These are phyloP conservation scores for Aspergillus pseudoglaucus DNA, from an alignment of 2,329 filamentous ascomycete genomes.

Conservation along the genomic window DNA sequence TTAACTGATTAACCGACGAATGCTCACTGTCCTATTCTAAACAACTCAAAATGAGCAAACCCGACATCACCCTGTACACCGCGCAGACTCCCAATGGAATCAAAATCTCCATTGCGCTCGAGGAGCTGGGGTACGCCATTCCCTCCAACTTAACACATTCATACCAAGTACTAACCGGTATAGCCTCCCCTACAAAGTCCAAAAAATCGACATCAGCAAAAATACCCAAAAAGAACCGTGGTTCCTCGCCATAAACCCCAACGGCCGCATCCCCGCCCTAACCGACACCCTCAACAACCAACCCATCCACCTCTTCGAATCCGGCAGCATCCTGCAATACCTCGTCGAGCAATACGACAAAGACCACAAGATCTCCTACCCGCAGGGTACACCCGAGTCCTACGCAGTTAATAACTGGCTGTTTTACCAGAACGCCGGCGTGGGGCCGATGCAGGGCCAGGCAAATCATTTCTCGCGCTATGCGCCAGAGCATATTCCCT, in stretches of 20 bases:
- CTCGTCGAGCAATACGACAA: slow-evolving; percentile 74
- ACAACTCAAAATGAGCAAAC: slow-evolving; percentile 22
- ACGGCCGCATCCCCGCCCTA: slow-evolving; percentile 82
- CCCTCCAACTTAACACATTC: not conserved
- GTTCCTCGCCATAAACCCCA: slow-evolving; percentile 90
- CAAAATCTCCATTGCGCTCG: slow-evolving; percentile 79
- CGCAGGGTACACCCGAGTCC: slow-evolving; percentile 63
- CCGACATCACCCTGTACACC: slow-evolving; percentile 76
- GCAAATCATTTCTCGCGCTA: slow-evolving; percentile 80
- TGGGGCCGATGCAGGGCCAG: slow-evolving; percentile 79
- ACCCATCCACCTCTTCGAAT: slow-evolving; percentile 72
- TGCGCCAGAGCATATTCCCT: slow-evolving; percentile 73
- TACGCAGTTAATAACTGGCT: slow-evolving; percentile 77
- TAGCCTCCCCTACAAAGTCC: slow-evolving; percentile 66
- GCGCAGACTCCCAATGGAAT: slow-evolving; percentile 80
- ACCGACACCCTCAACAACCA: slow-evolving; percentile 76
- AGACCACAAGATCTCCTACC: slow-evolving; percentile 76
- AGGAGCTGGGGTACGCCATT: slow-evolving; percentile 60
- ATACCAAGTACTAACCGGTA: not conserved
- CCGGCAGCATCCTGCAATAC: slow-evolving; percentile 77
- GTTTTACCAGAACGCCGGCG: slow-evolving; percentile 70
- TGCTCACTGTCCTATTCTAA: too few species aligned
- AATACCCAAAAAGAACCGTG: slow-evolving; percentile 74
- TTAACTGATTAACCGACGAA: not conserved
- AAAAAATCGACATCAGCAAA: slow-evolving; percentile 63